Conservation (phyloP, 1,139 yeast species). For the Geotrichum fermentans region DNA sequence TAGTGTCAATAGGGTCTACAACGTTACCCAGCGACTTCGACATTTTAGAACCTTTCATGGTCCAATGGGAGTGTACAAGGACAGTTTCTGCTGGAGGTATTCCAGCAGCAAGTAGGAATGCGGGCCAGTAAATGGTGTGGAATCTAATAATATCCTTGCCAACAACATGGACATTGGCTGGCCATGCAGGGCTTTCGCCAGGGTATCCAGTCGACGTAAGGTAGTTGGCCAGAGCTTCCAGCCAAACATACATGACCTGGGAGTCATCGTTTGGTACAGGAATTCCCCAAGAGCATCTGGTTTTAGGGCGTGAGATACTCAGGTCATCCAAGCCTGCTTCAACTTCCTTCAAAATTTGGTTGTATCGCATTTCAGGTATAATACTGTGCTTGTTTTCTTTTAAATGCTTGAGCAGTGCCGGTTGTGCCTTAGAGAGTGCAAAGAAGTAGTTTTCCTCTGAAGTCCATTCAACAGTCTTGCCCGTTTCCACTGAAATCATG, state of each 20-base stretch:
- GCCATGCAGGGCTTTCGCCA: constrained; percentile 43
- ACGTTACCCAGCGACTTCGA: constrained; percentile 91
- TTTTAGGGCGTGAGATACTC: constrained; percentile 76
- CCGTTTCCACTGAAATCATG: constrained; percentile 65
- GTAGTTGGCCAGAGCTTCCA: constrained; percentile 88
- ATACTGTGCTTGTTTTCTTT: constrained; percentile 51
- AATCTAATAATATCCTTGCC: constrained; percentile 87
- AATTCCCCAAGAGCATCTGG: constrained; percentile 84
- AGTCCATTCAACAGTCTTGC: constrained; percentile 68
- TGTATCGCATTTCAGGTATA: constrained; percentile 55
- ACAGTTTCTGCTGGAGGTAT: constrained; percentile 65
- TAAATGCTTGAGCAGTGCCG: constrained; percentile 47
- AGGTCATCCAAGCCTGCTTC: constrained; percentile 55
- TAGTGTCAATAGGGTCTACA: constrained; percentile 76
- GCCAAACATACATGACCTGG: constrained; percentile 92
- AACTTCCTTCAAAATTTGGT: constrained; percentile 57
- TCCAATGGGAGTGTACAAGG: constrained; percentile 93
- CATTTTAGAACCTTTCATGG: constrained; percentile 86
- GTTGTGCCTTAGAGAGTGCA: constrained; percentile 57
- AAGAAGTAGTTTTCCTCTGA: constrained; percentile 86
- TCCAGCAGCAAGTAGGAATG: constrained; percentile 78
- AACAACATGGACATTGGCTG: constrained; percentile 63
- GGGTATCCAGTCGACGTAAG: constrained; percentile 72
- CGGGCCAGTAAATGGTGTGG: constrained; percentile 94
- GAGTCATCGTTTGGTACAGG: constrained; percentile 74